Evolutionary conservation across 495 filamentous ascomycete genomes (phyloP).

Genomic region (Neurospora sublineolata): DNA sequence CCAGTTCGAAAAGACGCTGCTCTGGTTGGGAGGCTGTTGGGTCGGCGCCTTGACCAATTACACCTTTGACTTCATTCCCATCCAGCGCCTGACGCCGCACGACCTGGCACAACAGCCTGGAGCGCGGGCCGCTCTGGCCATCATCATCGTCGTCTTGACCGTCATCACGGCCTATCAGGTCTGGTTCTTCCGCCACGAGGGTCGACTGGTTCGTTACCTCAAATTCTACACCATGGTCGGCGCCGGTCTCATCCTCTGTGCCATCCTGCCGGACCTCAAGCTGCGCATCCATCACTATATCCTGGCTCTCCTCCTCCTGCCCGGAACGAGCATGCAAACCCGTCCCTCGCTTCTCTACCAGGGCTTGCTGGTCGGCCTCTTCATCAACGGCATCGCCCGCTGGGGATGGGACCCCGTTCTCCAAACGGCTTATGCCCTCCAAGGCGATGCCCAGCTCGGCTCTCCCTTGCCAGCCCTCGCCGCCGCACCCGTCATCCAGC

Average conservation of each 20-base stretch:
- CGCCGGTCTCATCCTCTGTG: constrained; percentile 46
- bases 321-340: constrained; percentile 76
- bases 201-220: constrained; percentile 55
- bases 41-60: constrained; percentile 73
- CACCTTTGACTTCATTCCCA: constrained; percentile 74
- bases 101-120: constrained; percentile 70
- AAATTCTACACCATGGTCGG: constrained; percentile 57
- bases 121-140: constrained; percentile 55
- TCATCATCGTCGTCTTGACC: constrained; percentile 53
- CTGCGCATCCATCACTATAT: constrained; percentile 94
- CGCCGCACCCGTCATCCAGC: constrained; percentile 32
- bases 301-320: constrained; percentile 67
- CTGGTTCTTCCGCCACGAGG: constrained; percentile 64
- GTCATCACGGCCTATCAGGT: constrained; percentile 54
- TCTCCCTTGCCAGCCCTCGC: constrained; percentile 56
- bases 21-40: constrained; percentile 67
- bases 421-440: constrained; percentile 65
- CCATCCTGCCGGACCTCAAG: constrained; percentile 67
- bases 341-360: constrained; percentile 69
- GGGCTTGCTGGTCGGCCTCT: constrained; percentile 75
- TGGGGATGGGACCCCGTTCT: constrained; percentile 89
- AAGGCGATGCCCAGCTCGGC: constrained; percentile 57
- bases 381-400: constrained; percentile 82
- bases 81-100: constrained; percentile 62
- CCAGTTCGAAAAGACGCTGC: constrained; percentile 58